Percentiles rank a stretch among this genome's conserved stretches.
phyloP scores from a whole-genome alignment of 2,329 filamentous ascomycete genomes.

The Aspergillus neoniger region DNA sequence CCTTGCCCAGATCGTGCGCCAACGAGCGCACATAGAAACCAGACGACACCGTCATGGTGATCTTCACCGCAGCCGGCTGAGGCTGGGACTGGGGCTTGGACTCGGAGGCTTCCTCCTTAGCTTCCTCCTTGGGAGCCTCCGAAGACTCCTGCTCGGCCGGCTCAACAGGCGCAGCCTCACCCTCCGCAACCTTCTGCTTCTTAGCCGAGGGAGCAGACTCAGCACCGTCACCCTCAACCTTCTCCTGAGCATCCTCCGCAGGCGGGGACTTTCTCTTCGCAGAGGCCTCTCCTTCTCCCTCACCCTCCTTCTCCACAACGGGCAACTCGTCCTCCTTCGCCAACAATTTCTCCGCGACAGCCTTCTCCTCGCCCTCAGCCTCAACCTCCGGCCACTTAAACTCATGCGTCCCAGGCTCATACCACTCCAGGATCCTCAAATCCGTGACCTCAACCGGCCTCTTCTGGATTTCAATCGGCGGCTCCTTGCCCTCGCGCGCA shows the following conservation, averaged over 20 bases:
- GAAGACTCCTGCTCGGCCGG: not conserved
- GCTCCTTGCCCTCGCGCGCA: slow-evolving; percentile 81
- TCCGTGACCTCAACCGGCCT: slow-evolving; percentile 76
- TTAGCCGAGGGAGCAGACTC: slow-evolving; percentile 33
- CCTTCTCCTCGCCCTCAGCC: too few species aligned
- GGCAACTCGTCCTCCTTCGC: slow-evolving; percentile 36
- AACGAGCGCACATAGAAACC: slow-evolving; percentile 96
- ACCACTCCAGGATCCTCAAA: slow-evolving; percentile 79
- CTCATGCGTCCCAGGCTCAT: slow-evolving; percentile 76
- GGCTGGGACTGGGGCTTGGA: slow-evolving; percentile 12
- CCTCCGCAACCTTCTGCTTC: slow-evolving; percentile 34
- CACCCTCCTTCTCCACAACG: slow-evolving; percentile 29
- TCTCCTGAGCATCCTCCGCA: slow-evolving; percentile 29
- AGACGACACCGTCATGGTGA: slow-evolving; percentile 89
- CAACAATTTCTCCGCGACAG: slow-evolving; percentile 68
- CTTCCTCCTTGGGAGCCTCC: not conserved
- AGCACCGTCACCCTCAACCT: slow-evolving; percentile 15
- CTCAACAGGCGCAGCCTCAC: slow-evolving; percentile 23
- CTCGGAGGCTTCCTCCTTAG: not conserved
- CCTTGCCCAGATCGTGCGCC: slow-evolving; percentile 85
- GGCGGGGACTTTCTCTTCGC: slow-evolving; percentile 28
- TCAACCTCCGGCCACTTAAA: slow-evolving; percentile 67
- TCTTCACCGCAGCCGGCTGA: slow-evolving; percentile 69
- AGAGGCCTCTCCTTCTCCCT: slow-evolving; percentile 28
- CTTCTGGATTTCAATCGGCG: slow-evolving; percentile 81